phyloP scores from a whole-genome alignment of 768 basidiomycete genomes.

The Lactarius tabidus region DNA sequence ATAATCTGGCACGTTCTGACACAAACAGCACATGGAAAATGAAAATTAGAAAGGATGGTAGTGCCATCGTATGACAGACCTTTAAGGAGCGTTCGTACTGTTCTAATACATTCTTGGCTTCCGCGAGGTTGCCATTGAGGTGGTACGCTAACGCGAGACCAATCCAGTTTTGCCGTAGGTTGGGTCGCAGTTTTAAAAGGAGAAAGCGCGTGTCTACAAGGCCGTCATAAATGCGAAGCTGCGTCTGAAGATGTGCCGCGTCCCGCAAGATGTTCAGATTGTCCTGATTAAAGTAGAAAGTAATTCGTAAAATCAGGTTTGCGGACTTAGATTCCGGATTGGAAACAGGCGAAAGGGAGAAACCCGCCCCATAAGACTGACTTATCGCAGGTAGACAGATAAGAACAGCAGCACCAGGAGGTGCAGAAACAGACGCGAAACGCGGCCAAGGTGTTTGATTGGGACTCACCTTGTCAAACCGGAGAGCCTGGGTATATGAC shows the following conservation, averaged over 20 bases:
- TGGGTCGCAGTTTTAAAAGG: slow-evolving; percentile 76
- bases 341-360: not conserved
- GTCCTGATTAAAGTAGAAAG: slow-evolving; percentile 50
- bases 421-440: slow-evolving; percentile 7
- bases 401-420: not conserved
- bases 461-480: slow-evolving; percentile 75
- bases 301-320: slow-evolving; percentile 6
- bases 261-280: slow-evolving; percentile 93
- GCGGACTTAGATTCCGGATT: not conserved
- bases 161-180: slow-evolving; percentile 84
- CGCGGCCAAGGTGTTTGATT: not conserved
- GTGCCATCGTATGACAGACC: slow-evolving; percentile 39
- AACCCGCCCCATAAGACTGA: not conserved
- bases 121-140: slow-evolving; percentile 66
- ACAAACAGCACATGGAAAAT: slow-evolving; percentile 16
- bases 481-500: slow-evolving; percentile 85
- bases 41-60: not conserved
- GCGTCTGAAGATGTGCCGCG: slow-evolving; percentile 82
- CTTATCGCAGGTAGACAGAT: not conserved
- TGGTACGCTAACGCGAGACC: slow-evolving; percentile 86
- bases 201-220: slow-evolving; percentile 80
- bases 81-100: slow-evolving; percentile 69
- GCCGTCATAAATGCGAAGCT: slow-evolving; percentile 73
- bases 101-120: slow-evolving; percentile 69
- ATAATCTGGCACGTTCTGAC: slow-evolving; percentile 67